These are phyloP conservation scores for Daldinia grandis DNA, from an alignment of 495 filamentous ascomycete genomes.

Conservation along the genomic window DNA sequence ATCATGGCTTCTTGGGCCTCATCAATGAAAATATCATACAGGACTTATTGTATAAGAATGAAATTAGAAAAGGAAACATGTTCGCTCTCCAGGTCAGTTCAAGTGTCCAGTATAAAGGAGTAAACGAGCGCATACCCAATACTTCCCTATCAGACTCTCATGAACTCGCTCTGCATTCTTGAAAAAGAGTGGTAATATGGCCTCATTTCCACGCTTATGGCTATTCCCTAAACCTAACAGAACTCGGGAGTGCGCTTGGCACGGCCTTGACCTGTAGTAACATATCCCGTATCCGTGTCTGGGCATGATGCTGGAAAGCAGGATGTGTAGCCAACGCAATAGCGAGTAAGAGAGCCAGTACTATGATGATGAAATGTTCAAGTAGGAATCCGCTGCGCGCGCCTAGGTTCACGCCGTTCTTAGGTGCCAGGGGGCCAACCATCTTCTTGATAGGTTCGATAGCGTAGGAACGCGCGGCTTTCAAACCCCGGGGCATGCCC, in stretches of 20 bases:
- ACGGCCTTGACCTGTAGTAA: constrained; percentile 31
- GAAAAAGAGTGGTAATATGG: neutral
- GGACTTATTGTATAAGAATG: neutral
- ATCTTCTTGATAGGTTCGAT: constrained; percentile 63
- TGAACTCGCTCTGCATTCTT: too few species aligned
- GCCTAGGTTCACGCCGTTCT: constrained; percentile 17
- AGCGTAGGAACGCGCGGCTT: constrained; percentile 50
- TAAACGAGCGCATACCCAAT: neutral
- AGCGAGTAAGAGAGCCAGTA: constrained; percentile 35
- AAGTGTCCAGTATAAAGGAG: neutral
- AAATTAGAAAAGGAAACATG: neutral
- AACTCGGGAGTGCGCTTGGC: constrained; percentile 35
- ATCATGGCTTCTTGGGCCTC: too few species aligned
- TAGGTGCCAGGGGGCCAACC: constrained; percentile 51
- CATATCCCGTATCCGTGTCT: constrained; percentile 30
- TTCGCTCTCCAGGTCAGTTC: neutral
- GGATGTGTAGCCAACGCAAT: constrained; percentile 42
- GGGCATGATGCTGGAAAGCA: constrained; percentile 38
- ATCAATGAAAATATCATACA: neutral
- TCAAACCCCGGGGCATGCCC: constrained; percentile 54
- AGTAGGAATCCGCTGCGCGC: constrained; percentile 22
- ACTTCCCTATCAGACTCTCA: neutral
- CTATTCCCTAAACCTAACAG: constrained; percentile 20
- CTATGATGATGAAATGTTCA: constrained; percentile 38
- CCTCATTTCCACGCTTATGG: neutral